phyloP scores from a whole-genome alignment of 495 filamentous ascomycete species.

The Bacidia rubella region DNA sequence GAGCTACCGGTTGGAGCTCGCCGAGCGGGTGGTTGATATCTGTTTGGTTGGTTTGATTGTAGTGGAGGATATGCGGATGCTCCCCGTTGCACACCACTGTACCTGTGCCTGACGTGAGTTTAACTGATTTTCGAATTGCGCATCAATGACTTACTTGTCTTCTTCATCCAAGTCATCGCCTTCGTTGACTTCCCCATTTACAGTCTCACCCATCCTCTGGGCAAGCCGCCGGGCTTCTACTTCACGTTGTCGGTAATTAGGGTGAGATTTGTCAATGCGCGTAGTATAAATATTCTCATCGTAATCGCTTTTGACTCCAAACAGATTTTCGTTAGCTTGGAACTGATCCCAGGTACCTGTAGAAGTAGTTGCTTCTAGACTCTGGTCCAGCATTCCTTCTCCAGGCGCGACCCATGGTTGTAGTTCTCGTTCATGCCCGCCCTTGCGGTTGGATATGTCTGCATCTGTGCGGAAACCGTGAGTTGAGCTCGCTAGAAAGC shows the following conservation, averaged over 20 bases:
- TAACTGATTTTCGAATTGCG: neutral
- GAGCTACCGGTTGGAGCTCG: slow-evolving; percentile 61
- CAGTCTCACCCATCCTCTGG: slow-evolving; percentile 69
- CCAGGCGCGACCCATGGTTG: slow-evolving; percentile 73
- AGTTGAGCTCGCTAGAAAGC: slow-evolving; percentile 26
- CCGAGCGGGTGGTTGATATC: slow-evolving; percentile 80
- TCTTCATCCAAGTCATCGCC: slow-evolving; percentile 71
- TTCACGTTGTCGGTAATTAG: slow-evolving; percentile 60
- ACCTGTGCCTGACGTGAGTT: slow-evolving; percentile 35
- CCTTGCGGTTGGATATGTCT: slow-evolving; percentile 67
- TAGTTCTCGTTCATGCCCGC: slow-evolving; percentile 57
- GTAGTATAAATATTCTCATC: slow-evolving; percentile 94
- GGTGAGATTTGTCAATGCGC: slow-evolving; percentile 65
- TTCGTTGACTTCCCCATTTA: slow-evolving; percentile 50
- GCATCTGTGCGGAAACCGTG: slow-evolving; percentile 70
- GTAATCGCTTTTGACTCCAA: slow-evolving; percentile 76
- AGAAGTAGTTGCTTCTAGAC: slow-evolving; percentile 45
- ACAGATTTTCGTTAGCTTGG: slow-evolving; percentile 71
- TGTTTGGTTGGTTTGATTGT: slow-evolving; percentile 48
- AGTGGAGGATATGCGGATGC: slow-evolving; percentile 55
- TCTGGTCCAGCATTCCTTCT: slow-evolving; percentile 48
- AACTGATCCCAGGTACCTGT: slow-evolving; percentile 81
- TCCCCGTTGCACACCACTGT: slow-evolving; percentile 78
- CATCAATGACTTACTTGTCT: slow-evolving; percentile 59
- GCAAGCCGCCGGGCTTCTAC: slow-evolving; percentile 73